A percentile compares a stretch with the other conserved stretches of the same genome.
Evolutionary conservation across 345 rosid genomes (phyloP).

Genomic region (Eucalyptus microcorys): DNA sequence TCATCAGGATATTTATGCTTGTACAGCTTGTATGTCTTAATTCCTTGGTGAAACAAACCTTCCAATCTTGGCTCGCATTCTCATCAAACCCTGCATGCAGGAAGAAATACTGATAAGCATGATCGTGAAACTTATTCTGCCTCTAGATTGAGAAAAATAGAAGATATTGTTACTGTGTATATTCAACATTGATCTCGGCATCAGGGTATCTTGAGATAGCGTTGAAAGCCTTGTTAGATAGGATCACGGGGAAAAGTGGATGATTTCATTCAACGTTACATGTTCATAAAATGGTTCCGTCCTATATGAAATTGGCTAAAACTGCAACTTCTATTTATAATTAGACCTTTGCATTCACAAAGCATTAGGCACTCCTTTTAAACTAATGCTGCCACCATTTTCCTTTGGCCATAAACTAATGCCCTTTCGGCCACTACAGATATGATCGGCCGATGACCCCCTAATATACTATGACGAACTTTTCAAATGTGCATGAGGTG

Average conservation of each 20-base stretch:
- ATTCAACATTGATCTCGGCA: conserved; percentile 15
- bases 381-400: neutral
- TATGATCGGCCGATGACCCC: neutral
- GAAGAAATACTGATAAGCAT: neutral
- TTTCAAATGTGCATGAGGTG: neutral
- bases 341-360: neutral
- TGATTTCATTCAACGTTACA: neutral
- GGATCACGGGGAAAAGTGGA: neutral
- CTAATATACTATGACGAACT: neutral
- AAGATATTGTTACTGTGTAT: conserved; percentile 2
- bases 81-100: neutral
- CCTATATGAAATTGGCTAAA: neutral
- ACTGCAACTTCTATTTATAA: neutral
- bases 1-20: neutral
- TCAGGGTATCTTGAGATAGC: conserved; percentile 5
- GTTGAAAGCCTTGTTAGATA: conserved; percentile 10
- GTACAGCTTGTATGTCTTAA: neutral
- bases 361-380: neutral
- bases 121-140: neutral
- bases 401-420: neutral
- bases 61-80: neutral
- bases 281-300: neutral
- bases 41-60: neutral
- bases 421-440: neutral
- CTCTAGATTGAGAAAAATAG: neutral